A percentile compares a stretch with the other conserved stretches of the same genome.
phyloP scores from a whole-genome alignment of 257 asterid species.

The Pogostemon cablin region DNA sequence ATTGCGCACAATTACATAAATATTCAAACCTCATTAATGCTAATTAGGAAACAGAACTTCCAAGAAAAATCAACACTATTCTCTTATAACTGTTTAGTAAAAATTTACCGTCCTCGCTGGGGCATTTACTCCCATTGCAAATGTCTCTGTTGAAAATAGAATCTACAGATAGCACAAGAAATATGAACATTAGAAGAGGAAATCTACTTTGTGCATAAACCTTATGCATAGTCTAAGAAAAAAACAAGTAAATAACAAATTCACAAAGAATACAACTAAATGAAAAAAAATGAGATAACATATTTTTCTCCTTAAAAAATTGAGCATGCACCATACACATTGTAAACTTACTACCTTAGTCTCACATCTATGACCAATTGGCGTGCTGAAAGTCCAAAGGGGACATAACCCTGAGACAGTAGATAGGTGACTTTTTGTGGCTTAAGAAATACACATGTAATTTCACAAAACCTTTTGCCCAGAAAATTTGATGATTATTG shows the following conservation, averaged over 20 bases:
- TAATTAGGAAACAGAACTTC: slow-evolving; percentile 17
- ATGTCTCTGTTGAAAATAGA: slow-evolving; percentile 96
- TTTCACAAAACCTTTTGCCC: not conserved
- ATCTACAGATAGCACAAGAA: slow-evolving; percentile 51
- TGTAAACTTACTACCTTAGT: not conserved
- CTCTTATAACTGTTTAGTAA: slow-evolving; percentile 17
- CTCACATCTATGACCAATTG: not conserved
- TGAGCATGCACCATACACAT: not conserved
- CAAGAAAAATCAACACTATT: slow-evolving; percentile 23
- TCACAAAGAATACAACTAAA: not conserved
- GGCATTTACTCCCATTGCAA: slow-evolving; percentile 99
- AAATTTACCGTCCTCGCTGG: slow-evolving; percentile 95
- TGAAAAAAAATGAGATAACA: not conserved
- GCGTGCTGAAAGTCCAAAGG: slow-evolving; percentile 2
- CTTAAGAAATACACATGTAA: not conserved
- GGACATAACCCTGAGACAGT: not conserved
- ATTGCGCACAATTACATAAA: slow-evolving; percentile 15
- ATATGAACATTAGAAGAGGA: slow-evolving; percentile 34
- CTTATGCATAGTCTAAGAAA: not conserved
- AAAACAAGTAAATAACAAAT: not conserved
- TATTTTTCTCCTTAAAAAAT: not conserved
- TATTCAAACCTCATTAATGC: slow-evolving; percentile 2
- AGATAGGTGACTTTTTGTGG: slow-evolving; percentile 5
- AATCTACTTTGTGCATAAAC: slow-evolving; percentile 20
- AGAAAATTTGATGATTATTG: not conserved